Conservation (phyloP, 306 rosid species). For the Bauhinia variegata region DNA sequence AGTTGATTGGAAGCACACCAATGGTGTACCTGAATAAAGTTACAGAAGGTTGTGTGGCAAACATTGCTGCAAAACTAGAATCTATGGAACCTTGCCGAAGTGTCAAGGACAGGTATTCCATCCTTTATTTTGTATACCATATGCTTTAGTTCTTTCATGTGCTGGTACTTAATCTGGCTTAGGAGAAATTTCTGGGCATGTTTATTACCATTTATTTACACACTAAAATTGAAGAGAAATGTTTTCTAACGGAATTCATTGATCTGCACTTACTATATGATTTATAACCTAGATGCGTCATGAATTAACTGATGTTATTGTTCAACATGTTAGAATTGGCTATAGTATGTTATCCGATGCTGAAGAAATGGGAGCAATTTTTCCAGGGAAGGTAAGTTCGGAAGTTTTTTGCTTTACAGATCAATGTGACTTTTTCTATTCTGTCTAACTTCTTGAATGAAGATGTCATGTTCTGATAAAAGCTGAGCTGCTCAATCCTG, state of each 20-base stretch:
- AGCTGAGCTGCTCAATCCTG: slow-evolving; percentile 19
- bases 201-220: neutral
- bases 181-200: slow-evolving; percentile 3
- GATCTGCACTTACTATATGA: slow-evolving; percentile 18
- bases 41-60: slow-evolving; percentile 77
- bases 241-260: slow-evolving; percentile 2
- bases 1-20: slow-evolving; percentile 94
- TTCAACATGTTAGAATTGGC: slow-evolving; percentile 73
- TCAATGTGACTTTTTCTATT: slow-evolving; percentile 6
- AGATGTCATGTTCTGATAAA: slow-evolving; percentile 26
- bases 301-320: slow-evolving; percentile 21
- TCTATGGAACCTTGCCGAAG: slow-evolving; percentile 97
- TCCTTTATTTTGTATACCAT: neutral
- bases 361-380: slow-evolving; percentile 73
- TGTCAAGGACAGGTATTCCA: slow-evolving; percentile 81
- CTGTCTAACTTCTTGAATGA: slow-evolving; percentile 7
- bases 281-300: slow-evolving; percentile 13
- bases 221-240: neutral
- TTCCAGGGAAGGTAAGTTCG: slow-evolving; percentile 72
- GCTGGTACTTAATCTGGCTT: slow-evolving; percentile 31
- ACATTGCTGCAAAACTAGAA: slow-evolving; percentile 95
- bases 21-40: slow-evolving; percentile 94
- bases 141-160: slow-evolving; percentile 13
- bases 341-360: slow-evolving; percentile 83
- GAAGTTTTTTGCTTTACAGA: neutral